Conservation (phyloP, 768 basidiomycete species). For the Serendipita sp. region DNA sequence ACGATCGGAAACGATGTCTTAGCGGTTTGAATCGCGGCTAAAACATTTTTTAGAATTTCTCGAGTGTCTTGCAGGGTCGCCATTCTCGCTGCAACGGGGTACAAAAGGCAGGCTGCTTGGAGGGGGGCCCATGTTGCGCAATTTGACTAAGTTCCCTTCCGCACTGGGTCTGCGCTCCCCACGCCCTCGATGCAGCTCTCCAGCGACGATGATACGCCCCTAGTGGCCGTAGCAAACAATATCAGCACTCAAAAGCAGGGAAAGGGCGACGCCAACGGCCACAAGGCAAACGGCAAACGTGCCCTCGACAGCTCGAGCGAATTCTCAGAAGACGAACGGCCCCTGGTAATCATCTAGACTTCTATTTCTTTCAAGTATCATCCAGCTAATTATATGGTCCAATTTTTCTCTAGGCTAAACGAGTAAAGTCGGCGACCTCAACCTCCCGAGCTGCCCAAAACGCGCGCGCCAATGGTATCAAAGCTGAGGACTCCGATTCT, state of each 20-base stretch:
- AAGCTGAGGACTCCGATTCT: conserved; percentile 2
- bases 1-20: background rate
- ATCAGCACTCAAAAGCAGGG: background rate
- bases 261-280: background rate
- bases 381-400: background rate
- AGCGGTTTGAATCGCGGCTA: background rate
- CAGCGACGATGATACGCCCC: conserved; percentile 2
- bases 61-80: background rate
- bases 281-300: conserved; percentile 8
- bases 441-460: background rate
- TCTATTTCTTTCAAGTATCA: background rate
- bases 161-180: background rate
- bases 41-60: conserved; percentile 7
- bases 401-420: conserved; percentile 7
- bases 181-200: background rate
- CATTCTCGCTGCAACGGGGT: background rate
- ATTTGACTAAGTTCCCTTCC: background rate
- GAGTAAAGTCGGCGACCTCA: background rate
- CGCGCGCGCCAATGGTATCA: background rate
- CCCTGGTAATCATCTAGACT: conserved; percentile 2
- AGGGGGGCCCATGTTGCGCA: background rate
- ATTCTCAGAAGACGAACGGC: conserved; percentile 7
- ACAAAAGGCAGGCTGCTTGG: background rate
- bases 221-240: background rate
- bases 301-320: conserved; percentile 2